Conservation (phyloP, 164 flowering plant species). For the Berberis vulgaris region DNA sequence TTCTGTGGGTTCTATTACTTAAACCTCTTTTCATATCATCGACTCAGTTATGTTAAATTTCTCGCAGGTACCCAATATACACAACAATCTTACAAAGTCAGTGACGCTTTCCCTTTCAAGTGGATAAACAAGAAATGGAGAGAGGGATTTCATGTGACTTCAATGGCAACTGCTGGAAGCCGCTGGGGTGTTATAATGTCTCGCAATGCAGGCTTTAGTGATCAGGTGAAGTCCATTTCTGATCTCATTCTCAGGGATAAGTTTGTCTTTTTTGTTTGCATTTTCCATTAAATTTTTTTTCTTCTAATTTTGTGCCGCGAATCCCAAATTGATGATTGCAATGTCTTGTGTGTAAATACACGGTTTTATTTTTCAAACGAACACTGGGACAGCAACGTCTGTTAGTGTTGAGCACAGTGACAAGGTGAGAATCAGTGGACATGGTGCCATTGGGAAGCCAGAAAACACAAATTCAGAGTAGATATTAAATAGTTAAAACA, state of each 20-base stretch:
- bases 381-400: too few species aligned
- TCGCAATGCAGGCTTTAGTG: conserved; percentile 80
- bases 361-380: too few species aligned
- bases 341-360: too few species aligned
- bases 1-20: too few species aligned
- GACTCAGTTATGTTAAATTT: not conserved
- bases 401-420: too few species aligned
- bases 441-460: too few species aligned
- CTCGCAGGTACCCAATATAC: conserved; percentile 65
- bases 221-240: conserved; percentile 43
- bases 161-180: conserved; percentile 90
- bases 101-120: conserved; percentile 80
- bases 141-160: conserved; percentile 85
- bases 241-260: not conserved
- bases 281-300: too few species aligned
- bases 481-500: too few species aligned
- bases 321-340: too few species aligned
- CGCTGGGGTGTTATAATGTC: conserved; percentile 96
- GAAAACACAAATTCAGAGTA: too few species aligned
- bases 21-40: not conserved
- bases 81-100: conserved; percentile 92
- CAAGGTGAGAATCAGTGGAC: too few species aligned
- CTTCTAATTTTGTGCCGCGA: too few species aligned
- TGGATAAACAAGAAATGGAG: conserved; percentile 94
- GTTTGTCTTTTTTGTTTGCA: not conserved